Base-by-base conservation (phyloP, 2,329 filamentous ascomycete genomes). In the Aspergillus sergii region DNA sequence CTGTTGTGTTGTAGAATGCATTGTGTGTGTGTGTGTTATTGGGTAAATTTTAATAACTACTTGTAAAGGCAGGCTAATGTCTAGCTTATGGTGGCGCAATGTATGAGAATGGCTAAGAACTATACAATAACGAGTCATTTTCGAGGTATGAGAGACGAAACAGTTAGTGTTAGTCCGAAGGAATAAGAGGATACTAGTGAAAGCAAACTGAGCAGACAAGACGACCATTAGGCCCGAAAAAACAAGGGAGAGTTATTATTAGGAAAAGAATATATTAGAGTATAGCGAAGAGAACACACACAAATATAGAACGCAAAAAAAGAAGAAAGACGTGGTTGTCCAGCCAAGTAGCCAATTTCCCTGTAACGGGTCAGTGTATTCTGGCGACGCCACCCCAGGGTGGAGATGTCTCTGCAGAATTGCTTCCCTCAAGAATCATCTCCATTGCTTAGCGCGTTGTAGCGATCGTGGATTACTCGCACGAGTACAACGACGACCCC, bases 371-470 rank as follows among this genome's bases (percentile, higher is more conserved):
- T 72, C 69, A 80, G 79, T 83, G 83, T 85, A 76, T 75, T 85
- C 83, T 82, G 80, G 78, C 77, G 75, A 79, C 83, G 83, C 84
- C 83, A 84, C 77, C 79, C 77, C 79, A 79, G 82, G 83, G 82
- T 81, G 82, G 79, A 81, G 76, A 75, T 76, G 73, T 81, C 82
- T 84, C 82, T 86, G 84, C 83, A 82, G 81, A 83, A 85, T 86
- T 82, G 76, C 84, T 85, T 83, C 82, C 81, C 84, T 86, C 81
- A 84, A 84, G 82, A 65, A 68, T 85, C 74, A 78, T 73, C 75
- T 81, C 78, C 81, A 84, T 82, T 78, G 79, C 84, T 85, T 83
- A 86, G 70, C 79, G 79, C 75, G 76, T 73, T 74, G 70, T 79
- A 84, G 79, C 83, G 65, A 78, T 85, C 84, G 80, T 79, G 78